phyloP scores from a whole-genome alignment of 306 rosid species.

The Corylus americana region DNA sequence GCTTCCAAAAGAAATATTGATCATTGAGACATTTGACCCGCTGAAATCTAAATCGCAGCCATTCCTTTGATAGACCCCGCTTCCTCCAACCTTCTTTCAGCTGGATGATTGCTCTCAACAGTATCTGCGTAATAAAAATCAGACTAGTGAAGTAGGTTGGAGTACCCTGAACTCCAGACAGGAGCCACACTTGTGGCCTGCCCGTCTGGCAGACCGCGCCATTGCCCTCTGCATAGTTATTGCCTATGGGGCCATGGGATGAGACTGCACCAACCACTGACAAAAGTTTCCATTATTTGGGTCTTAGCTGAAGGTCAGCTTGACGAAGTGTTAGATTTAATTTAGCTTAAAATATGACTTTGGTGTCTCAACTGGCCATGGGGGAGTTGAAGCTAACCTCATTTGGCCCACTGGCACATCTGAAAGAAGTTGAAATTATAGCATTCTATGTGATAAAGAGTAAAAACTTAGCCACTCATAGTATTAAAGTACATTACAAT shows the following conservation, averaged over 20 bases:
- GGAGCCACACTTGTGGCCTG: conserved; percentile 40
- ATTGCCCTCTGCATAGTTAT: conserved; percentile 6
- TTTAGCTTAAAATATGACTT: background rate
- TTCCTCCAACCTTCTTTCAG: conserved; percentile 6
- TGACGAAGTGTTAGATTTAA: background rate
- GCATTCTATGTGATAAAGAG: too few relatives aligned
- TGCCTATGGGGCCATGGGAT: conserved; percentile 29
- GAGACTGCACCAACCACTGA: background rate
- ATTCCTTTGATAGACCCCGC: background rate
- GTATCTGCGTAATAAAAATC: background rate
- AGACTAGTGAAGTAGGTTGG: conserved; percentile 7
- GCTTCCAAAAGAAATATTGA: conserved; percentile 21
- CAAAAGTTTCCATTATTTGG: background rate
- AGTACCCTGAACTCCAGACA: conserved; percentile 33
- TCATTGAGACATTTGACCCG: conserved; percentile 15
- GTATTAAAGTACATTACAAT: too few relatives aligned
- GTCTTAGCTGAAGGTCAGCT: background rate
- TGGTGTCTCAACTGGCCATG: background rate
- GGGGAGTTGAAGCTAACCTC: too few relatives aligned
- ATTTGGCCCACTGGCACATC: too few relatives aligned
- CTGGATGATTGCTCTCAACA: conserved; percentile 6
- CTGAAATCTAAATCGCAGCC: conserved; percentile 6
- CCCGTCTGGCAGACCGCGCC: conserved; percentile 13
- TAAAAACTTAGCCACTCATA: too few relatives aligned
- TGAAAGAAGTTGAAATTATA: too few relatives aligned